These are phyloP conservation scores for Globisporangium solare DNA, from an alignment of 352 stramenopile genomes.

Conservation along the genomic window DNA sequence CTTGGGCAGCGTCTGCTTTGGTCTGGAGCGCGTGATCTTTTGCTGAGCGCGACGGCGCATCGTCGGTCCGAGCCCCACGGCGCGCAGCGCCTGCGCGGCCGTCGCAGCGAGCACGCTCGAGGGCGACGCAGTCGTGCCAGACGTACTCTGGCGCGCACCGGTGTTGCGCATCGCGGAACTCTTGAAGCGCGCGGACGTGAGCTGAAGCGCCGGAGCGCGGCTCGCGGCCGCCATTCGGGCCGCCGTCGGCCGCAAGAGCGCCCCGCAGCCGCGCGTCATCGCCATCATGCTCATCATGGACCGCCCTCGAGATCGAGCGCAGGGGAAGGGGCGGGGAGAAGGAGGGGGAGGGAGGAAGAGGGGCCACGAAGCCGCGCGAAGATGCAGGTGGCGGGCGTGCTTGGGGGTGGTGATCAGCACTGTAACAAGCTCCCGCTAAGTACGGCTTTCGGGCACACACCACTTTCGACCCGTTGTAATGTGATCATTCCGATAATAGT, in stretches of 20 bases:
- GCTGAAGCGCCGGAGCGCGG: background rate
- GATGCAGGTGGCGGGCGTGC: no score
- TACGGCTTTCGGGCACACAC: no score
- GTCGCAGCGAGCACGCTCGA: slow-evolving; percentile 11
- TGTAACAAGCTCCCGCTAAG: no score
- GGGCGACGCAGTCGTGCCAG: slow-evolving; percentile 2
- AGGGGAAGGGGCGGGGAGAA: background rate
- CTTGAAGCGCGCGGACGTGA: slow-evolving; percentile 10
- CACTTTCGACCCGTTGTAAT: no score
- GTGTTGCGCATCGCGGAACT: slow-evolving; percentile 2
- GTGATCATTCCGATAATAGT: no score
- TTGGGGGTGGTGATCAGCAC: no score
- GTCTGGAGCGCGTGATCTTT: slow-evolving; percentile 15
- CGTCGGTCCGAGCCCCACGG: slow-evolving; percentile 20
- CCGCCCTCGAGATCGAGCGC: background rate
- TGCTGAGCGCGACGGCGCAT: slow-evolving; percentile 21
- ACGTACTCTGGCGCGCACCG: background rate
- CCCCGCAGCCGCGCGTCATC: slow-evolving; percentile 5
- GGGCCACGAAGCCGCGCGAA: no score
- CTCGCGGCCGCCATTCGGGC: background rate
- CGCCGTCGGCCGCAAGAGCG: no score
- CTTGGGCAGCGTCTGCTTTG: background rate
- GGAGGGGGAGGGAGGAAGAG: background rate
- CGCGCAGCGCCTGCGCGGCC: slow-evolving; percentile 21
- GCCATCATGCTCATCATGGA: slow-evolving; percentile 12